These are phyloP conservation scores for Phlegmacium glaucopus DNA, from an alignment of 768 basidiomycete genomes.

Conservation along the genomic window DNA sequence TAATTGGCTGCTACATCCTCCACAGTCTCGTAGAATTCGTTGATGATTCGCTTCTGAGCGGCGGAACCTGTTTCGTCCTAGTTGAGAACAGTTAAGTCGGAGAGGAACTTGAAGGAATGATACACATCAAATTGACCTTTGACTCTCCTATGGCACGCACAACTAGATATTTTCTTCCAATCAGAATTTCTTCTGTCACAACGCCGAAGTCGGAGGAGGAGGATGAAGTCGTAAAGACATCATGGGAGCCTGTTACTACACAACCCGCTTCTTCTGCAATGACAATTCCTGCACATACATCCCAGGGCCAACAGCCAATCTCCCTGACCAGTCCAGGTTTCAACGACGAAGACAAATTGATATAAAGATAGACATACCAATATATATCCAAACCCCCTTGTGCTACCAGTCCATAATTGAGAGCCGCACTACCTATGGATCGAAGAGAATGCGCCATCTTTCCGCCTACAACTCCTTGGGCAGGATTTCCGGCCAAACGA, in stretches of 20 bases:
- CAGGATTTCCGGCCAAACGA: constrained; percentile 70
- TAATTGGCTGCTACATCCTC: constrained; percentile 63
- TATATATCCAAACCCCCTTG: constrained; percentile 87
- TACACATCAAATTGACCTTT: constrained; percentile 24
- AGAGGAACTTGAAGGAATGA: not conserved
- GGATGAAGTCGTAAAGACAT: constrained; percentile 35
- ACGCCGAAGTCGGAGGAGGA: constrained; percentile 46
- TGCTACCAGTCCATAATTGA: constrained; percentile 83
- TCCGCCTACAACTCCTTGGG: constrained; percentile 60
- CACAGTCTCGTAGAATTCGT: constrained; percentile 83
- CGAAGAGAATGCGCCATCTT: constrained; percentile 85
- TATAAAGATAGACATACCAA: constrained; percentile 49
- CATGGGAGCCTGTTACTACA: constrained; percentile 68
- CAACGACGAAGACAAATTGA: not conserved
- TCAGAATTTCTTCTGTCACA: constrained; percentile 66
- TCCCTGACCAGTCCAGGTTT: constrained; percentile 45
- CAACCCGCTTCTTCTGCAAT: constrained; percentile 91
- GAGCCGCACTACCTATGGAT: constrained; percentile 78
- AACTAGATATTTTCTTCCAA: constrained; percentile 79
- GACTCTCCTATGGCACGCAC: constrained; percentile 67
- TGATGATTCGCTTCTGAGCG: constrained; percentile 76
- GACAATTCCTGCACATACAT: constrained; percentile 88
- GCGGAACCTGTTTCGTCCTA: constrained; percentile 62
- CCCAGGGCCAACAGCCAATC: constrained; percentile 83
- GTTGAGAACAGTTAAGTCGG: constrained; percentile 2